These are phyloP conservation scores for Pichia sp. DNA, from an alignment of 1,139 yeast species.

Conservation along the genomic window DNA sequence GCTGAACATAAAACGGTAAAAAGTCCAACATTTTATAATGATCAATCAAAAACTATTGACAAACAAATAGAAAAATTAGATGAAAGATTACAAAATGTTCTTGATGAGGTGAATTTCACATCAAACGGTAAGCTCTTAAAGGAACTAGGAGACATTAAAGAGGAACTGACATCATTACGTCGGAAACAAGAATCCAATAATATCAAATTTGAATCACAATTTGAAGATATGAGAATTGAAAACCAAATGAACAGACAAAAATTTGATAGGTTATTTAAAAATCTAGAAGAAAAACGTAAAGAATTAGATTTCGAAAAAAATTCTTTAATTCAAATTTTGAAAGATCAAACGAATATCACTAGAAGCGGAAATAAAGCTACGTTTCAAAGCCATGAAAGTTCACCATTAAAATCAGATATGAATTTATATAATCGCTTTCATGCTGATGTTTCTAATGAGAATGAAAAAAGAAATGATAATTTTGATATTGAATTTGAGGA, in stretches of 20 bases:
- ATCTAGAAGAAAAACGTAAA: constrained; percentile 22
- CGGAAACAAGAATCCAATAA: constrained; percentile 25
- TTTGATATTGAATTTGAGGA: too few species aligned
- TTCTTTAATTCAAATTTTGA: constrained; percentile 7
- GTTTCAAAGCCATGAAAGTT: too few species aligned
- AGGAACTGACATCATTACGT: constrained; percentile 20
- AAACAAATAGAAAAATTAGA: constrained; percentile 12
- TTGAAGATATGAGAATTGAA: constrained; percentile 25
- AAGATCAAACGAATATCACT: neutral
- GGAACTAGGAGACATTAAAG: constrained; percentile 19
- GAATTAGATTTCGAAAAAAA: constrained; percentile 21
- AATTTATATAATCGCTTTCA: neutral
- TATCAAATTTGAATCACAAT: constrained; percentile 22
- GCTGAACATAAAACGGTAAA: constrained; percentile 5
- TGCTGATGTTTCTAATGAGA: constrained; percentile 2
- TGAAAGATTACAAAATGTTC: constrained; percentile 15
- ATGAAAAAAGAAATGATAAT: too few species aligned
- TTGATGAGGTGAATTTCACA: constrained; percentile 15
- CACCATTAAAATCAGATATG: too few species aligned
- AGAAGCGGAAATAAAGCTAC: neutral
- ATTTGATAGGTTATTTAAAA: constrained; percentile 21
- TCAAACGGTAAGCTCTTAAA: constrained; percentile 17
- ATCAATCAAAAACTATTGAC: constrained; percentile 3
- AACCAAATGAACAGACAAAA: constrained; percentile 21
- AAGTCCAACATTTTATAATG: neutral